Evolutionary conservation across 225 moss, liverwort and hornwort species (phyloP), one percentile per base, ranked within the genome.

Genomic region (Climacium dendroides): DNA sequence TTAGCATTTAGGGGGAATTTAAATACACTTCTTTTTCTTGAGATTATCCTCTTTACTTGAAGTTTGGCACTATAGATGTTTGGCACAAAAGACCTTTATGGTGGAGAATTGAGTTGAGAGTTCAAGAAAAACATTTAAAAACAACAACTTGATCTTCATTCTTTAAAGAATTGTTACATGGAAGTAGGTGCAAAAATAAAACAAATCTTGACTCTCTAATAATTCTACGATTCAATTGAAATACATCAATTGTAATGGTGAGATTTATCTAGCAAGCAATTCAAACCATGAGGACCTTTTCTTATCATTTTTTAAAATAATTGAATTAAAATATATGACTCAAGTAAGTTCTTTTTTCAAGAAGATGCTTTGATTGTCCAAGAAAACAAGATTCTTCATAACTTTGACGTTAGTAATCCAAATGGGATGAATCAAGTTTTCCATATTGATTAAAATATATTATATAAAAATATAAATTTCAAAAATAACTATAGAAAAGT

Each of bases 321-420:
- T 9, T 32, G 16, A 30, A 8, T 32, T 4, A 16, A 5, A 62
- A 29, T 8, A 29, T 8, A 62, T 16, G 13, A 13, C 0, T 39
- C 4, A 37, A 5, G 13, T 14, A 24, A 69, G 19, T 7, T 69
- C 0, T 23, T 24, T 37, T 25, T 41, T 25, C 13, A 70, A 70
- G 1, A 41, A 25, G 8, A 25, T 70, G 6, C 41, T 41, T 0
- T 41, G 0, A 7, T 39, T 39, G 7, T 2, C 24, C 1, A 4
- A 2, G 0, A 69, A 39, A 69, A 64, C 1, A 64, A 17, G 64
- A 9, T 10, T 35, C 34, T 64, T 64, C 3, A 19, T 35, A 35
- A 35, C 3, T 65, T 65, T 37, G 1, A 12, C 37, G 22, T 37
- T 22, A 66, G 37, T 12, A 12, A 37, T 37, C 10, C 22, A 66